Evolutionary conservation across 2,329 filamentous ascomycete species (phyloP), one percentile per base, ranked within the genome.

Genomic region (Emydomyces testavorans): DNA sequence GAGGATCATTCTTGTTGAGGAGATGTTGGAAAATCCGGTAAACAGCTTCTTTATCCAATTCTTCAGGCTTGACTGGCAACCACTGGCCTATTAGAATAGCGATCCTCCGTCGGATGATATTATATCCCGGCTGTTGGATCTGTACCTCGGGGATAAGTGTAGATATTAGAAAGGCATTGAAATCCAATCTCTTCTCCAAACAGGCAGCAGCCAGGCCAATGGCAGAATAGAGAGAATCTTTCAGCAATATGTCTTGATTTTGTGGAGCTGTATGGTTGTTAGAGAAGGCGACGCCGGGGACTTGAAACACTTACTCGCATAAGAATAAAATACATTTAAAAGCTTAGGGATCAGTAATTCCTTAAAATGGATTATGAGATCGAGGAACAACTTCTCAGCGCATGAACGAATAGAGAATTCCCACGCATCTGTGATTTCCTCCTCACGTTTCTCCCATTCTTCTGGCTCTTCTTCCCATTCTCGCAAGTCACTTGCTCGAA

Each of bases 391-490:
- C 65, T 89, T 93, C 65, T 98, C 92, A 0, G 92, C 83, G 61
- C 90, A 96, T 2, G 89, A 86, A 26, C 90, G 80, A 46, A 96
- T 82, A 50, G 90, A 85, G 70, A 89, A 95, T 59, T 96, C 88
- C 76, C 85, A 96, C 1, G 84, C 85, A 56, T 87, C 85, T 29
- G 84, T 81, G 50, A 85, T 79, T 51, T 82, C 84, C 58, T 93
- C 87, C 69, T 95, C 88, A 58, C 83, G 80, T 54, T 85, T 82
- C 64, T 95, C 90, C 89, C 92, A 98, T 46, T 93, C 88, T 63
- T 98, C 87, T 0, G 90, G 87, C 50, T 94, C 88, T 60, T 93
- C 83, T 61, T 93, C 83, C 92, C 92, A 98, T 50, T 87, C 83
- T 52, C 87, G 80, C 1, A 96, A 76, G 64, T 98, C 92, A 44